Evolutionary conservation across 176 grass and related monocot species (phyloP).

Genomic region (Phoenix roebelenii): DNA sequence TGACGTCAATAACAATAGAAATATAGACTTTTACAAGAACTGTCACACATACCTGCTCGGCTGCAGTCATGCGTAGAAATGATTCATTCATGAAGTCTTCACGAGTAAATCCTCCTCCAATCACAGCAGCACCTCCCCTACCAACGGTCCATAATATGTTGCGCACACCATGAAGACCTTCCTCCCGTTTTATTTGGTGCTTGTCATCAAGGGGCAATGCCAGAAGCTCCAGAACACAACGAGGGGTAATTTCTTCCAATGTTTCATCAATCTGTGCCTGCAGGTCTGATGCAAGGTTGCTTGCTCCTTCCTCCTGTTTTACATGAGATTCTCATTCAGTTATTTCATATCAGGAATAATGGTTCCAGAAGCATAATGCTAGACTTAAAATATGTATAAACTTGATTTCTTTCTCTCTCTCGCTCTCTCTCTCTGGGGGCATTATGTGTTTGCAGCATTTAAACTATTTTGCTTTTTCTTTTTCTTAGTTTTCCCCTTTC

Average conservation of each 20-base stretch:
- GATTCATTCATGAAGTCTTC: conserved; percentile 84
- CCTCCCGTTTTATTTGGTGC: conserved; percentile 53
- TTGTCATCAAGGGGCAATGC: conserved; percentile 58
- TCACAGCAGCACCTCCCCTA: conserved; percentile 53
- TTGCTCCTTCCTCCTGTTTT: conserved; percentile 81
- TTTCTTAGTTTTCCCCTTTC: too few species aligned
- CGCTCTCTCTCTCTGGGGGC: too few species aligned
- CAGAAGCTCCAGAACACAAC: conserved; percentile 80
- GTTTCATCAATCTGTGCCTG: conserved; percentile 84
- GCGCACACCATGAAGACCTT: conserved; percentile 62
- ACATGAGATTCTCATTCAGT: too few species aligned
- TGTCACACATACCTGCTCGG: conserved; percentile 58
- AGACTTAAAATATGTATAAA: too few species aligned
- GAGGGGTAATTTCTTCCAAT: conserved; percentile 86
- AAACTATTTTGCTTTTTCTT: too few species aligned
- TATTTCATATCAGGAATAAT: too few species aligned
- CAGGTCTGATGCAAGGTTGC: conserved; percentile 76
- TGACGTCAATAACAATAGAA: not conserved
- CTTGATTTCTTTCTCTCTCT: too few species aligned
- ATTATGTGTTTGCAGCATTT: too few species aligned
- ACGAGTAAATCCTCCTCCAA: conserved; percentile 91
- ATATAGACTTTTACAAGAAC: not conserved
- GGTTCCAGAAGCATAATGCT: too few species aligned
- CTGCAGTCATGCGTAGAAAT: conserved; percentile 70
- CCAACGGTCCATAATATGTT: conserved; percentile 89